Conservation (phyloP, 2,329 filamentous ascomycete genomes). For the Cryphonectria carpinicola region DNA sequence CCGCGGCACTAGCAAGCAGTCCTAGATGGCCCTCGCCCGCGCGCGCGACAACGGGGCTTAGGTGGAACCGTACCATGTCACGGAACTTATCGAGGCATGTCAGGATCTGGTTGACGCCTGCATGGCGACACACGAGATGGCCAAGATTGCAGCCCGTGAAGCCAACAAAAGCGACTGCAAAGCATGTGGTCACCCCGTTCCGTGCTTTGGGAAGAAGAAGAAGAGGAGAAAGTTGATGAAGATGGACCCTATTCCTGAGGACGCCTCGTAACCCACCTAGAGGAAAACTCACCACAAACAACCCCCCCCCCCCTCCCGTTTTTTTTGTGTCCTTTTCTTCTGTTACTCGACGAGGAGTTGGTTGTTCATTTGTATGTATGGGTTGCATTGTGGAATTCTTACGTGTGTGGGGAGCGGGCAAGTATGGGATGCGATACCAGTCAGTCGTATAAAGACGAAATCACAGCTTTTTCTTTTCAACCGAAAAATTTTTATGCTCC, state of each 20-base stretch:
- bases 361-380: neutral
- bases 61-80: neutral
- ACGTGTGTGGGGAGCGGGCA: neutral
- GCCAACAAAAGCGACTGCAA: neutral
- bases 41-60: neutral
- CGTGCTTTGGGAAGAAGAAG: neutral
- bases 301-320: no score
- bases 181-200: neutral
- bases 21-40: neutral
- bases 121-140: neutral
- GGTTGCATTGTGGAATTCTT: neutral
- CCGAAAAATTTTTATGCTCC: neutral
- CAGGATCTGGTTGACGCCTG: neutral
- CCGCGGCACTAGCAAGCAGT: slow-evolving; percentile 36
- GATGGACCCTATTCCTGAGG: neutral
- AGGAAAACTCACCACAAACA: neutral
- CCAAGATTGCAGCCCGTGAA: neutral
- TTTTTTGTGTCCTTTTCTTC: neutral
- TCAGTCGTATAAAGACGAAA: slow-evolving; percentile 12
- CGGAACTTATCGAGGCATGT: neutral
- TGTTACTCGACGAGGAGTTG: neutral
- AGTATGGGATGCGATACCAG: slow-evolving; percentile 12
- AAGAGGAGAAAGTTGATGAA: neutral
- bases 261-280: neutral
- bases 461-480: slow-evolving; percentile 4